Base-by-base conservation (phyloP, 176 grass and related monocot species). In the Triticum timopheevii region DNA sequence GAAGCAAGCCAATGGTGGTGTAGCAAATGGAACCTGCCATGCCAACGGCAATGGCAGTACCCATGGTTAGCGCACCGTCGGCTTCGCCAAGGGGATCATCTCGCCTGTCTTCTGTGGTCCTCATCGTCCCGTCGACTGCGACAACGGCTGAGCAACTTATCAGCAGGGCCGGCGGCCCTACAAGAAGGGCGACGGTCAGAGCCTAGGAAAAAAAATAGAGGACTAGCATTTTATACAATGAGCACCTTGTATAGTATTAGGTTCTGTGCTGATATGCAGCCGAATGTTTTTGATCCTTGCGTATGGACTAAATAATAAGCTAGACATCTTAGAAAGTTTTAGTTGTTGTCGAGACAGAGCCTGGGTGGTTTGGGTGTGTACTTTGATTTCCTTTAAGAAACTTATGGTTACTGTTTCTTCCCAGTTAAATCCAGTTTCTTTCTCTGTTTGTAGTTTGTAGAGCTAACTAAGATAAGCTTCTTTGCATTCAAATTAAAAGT, bases 31-130 rank as follows among this genome's bases (percentile, higher is more conserved):
- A 82, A 86, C 79, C 23, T 91, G 82, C 67, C 78, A 93, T 68
- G 28, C 75, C 24, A 98, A 98, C 85, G 94, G 97, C 79, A 93
- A 94, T 52, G 92, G 96, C 4, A 72, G 93, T 6, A 72, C 92
- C 49, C 94, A 93, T 71, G 86, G 79, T 19, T 98, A 85, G 64
- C 27, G 30, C 62, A 10, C 75, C 33, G 28, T 15, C 16, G 62
- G 85, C 50, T 81, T 40, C 5, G 11, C 59, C 49, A 83, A 73
- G 86, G 69, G 88, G 50, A 19, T 54, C 16, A 80, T 82, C 82
- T 77, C 49, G 66, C 38, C n/a, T 63, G 72, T 67, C 69, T 86
- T 83, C 56, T 86, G 73, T 73, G 13, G 72, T 82, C 86, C 44
- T 61, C 86, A 59, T 72, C 40, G 79, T 76, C 73, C 73, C 86